These are phyloP conservation scores for Isabelozyma heimii DNA, from an alignment of 805 yeast species.

Conservation along the genomic window DNA sequence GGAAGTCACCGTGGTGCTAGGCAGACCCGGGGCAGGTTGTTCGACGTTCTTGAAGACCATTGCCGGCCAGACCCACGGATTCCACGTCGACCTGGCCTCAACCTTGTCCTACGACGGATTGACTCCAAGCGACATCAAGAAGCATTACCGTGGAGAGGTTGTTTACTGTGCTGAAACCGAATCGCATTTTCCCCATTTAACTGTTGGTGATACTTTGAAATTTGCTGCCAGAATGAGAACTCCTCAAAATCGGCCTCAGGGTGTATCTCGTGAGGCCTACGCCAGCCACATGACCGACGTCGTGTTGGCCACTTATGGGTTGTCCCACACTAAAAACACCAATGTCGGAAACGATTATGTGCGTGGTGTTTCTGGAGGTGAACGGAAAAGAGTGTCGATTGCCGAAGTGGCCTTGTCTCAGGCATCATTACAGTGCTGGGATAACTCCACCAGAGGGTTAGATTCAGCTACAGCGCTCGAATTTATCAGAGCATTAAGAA, in stretches of 20 bases:
- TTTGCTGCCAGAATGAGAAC: conserved; percentile 63
- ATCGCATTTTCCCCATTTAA: conserved; percentile 63
- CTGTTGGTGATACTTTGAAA: conserved; percentile 63
- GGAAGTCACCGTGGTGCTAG: conserved; percentile 66
- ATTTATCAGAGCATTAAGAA: conserved; percentile 57
- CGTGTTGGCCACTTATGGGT: conserved; percentile 53
- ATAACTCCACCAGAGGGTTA: conserved; percentile 69
- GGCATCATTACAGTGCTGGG: conserved; percentile 60
- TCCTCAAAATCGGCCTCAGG: conserved; percentile 60
- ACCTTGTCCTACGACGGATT: conserved; percentile 53
- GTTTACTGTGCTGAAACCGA: conserved; percentile 70
- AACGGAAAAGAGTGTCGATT: conserved; percentile 67
- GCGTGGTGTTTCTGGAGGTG: conserved; percentile 73
- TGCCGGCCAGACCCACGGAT: conserved; percentile 64
- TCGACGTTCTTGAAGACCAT: conserved; percentile 63
- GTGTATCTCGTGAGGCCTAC: conserved; percentile 53
- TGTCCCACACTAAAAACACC: conserved; percentile 59
- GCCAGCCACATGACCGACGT: conserved; percentile 54
- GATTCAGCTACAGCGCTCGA: conserved; percentile 72
- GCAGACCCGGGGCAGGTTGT: conserved; percentile 84
- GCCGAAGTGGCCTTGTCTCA: conserved; percentile 60
- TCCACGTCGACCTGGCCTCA: conserved; percentile 46
- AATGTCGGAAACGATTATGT: conserved; percentile 66
- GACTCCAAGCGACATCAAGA: conserved; percentile 46
- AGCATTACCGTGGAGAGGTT: conserved; percentile 64